A percentile compares a stretch with the other conserved stretches of the same genome.
phyloP scores from a whole-genome alignment of 257 asterid species.

The Nicotiana benthamiana region DNA sequence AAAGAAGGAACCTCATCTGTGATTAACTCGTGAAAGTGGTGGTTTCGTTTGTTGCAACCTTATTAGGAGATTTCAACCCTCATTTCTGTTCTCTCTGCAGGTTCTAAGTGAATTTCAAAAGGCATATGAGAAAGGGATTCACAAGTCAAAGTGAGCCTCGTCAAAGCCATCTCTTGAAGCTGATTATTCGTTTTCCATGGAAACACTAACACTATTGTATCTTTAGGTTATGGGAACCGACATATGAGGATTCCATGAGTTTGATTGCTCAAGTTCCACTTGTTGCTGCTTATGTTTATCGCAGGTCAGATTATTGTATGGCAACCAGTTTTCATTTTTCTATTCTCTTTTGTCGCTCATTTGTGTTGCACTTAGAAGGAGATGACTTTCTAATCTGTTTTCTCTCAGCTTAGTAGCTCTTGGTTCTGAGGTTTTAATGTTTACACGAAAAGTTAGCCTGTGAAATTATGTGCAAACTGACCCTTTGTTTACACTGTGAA shows the following conservation, averaged over 20 bases:
- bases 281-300: conserved; percentile 86
- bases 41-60: neutral
- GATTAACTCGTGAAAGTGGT: neutral
- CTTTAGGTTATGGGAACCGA: conserved; percentile 91
- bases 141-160: conserved; percentile 77
- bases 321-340: neutral
- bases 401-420: neutral
- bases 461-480: conserved; percentile 9
- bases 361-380: neutral
- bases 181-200: neutral
- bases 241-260: conserved; percentile 90
- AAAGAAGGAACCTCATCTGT: neutral
- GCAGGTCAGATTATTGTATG: conserved; percentile 57
- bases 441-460: neutral
- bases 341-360: neutral
- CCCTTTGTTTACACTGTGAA: conserved; percentile 33
- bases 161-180: neutral
- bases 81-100: conserved; percentile 33
- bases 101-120: conserved; percentile 97
- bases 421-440: neutral
- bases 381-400: neutral
- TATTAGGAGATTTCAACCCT: conserved; percentile 13
- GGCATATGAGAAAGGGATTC: conserved; percentile 97
- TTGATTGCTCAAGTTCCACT: conserved; percentile 92
- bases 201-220: conserved; percentile 16